These are phyloP conservation scores for Excoecaria agallocha DNA, from an alignment of 345 rosid species.

Conservation along the genomic window DNA sequence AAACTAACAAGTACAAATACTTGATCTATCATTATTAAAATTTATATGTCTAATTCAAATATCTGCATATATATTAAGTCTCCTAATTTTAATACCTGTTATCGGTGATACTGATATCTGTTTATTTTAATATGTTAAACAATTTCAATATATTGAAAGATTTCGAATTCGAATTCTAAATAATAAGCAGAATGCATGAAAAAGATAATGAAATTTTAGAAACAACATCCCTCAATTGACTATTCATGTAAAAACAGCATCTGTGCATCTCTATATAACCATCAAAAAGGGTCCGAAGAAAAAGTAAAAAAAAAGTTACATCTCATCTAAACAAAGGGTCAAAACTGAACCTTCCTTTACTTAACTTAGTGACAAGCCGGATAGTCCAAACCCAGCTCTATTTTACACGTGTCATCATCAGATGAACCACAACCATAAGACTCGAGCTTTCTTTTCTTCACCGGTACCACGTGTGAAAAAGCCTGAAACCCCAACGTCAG, in stretches of 20 bases:
- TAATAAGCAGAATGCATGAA: no score
- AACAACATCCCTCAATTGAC: slow-evolving; percentile 1
- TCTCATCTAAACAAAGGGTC: slow-evolving; percentile 12
- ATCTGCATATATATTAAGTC: no score
- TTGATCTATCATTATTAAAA: no score
- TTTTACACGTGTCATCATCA: slow-evolving; percentile 47
- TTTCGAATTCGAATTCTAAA: no score
- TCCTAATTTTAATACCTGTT: no score
- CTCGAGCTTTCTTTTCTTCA: slow-evolving; percentile 65
- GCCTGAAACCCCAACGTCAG: slow-evolving; percentile 67
- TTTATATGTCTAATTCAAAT: no score
- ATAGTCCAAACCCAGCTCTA: slow-evolving; percentile 57
- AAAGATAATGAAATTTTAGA: not conserved
- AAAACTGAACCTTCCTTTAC: slow-evolving; percentile 18
- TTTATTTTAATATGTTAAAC: no score
- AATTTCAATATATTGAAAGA: no score
- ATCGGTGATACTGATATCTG: no score
- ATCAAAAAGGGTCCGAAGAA: slow-evolving; percentile 13
- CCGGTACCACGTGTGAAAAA: slow-evolving; percentile 55
- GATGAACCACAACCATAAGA: slow-evolving; percentile 21
- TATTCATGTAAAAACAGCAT: slow-evolving; percentile 15
- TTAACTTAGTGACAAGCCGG: not conserved
- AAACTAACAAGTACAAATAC: no score
- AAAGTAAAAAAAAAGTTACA: not conserved
- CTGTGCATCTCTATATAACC: slow-evolving; percentile 27